A percentile compares a stretch with the other conserved stretches of the same genome.
Conservation (phyloP, 2,329 filamentous ascomycete genomes). For the Ceratocystis eucalypticola region DNA sequence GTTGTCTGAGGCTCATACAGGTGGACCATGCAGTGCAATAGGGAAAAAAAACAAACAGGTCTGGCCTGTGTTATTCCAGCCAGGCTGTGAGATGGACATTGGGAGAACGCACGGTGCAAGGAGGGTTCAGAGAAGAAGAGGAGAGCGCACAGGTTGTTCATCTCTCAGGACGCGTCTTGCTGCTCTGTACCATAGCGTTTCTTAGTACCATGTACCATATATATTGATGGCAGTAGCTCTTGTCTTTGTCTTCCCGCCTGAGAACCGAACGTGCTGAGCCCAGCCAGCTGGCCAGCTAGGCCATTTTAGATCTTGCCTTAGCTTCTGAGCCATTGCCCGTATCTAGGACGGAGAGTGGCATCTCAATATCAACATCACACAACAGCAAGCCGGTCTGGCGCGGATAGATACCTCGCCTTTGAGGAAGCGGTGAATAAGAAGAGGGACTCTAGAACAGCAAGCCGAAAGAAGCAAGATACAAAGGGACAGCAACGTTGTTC, state of each 20-base stretch:
- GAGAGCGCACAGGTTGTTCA: neutral
- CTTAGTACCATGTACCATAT: neutral
- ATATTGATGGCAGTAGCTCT: neutral
- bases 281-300: neutral
- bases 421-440: neutral
- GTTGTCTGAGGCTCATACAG: neutral
- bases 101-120: neutral
- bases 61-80: neutral
- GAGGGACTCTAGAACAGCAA: neutral
- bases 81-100: neutral
- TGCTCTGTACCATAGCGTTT: neutral
- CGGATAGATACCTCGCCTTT: neutral
- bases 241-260: neutral
- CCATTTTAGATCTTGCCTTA: neutral
- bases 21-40: neutral
- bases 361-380: neutral
- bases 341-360: neutral
- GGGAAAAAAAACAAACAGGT: neutral
- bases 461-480: neutral
- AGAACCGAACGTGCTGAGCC: neutral
- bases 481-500: neutral
- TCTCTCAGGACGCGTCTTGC: neutral
- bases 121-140: neutral
- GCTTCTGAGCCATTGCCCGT: neutral
- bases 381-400: neutral